A percentile compares a stretch with the other conserved stretches of the same genome.
Evolutionary conservation across 164 flowering plant species (phyloP).

Genomic region (Vitis rupestris): DNA sequence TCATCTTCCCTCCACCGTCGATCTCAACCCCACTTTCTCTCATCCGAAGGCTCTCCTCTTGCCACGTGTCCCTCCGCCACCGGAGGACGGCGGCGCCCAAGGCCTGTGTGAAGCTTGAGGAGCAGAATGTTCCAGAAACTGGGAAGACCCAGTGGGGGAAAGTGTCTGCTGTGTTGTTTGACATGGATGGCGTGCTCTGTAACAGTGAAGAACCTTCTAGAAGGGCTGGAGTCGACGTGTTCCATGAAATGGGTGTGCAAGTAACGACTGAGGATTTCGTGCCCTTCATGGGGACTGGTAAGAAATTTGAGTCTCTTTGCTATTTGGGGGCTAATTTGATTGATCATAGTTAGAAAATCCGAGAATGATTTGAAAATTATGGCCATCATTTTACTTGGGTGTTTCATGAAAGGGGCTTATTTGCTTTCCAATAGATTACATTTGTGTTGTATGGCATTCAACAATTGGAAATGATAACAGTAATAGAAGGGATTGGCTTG

Average conservation of each 20-base stretch:
- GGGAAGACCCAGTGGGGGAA: constrained; percentile 61
- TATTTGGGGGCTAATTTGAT: neutral
- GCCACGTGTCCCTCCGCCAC: too few relatives aligned
- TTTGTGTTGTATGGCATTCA: too few relatives aligned
- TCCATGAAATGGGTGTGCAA: constrained; percentile 82
- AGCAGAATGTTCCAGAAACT: constrained; percentile 20
- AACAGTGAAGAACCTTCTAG: constrained; percentile 89
- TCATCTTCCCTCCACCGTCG: too few relatives aligned
- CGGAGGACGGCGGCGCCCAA: neutral
- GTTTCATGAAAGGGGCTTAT: too few relatives aligned
- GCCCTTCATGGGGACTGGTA: constrained; percentile 96
- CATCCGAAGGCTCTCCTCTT: too few relatives aligned
- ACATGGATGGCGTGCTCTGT: constrained; percentile 97
- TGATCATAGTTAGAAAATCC: neutral
- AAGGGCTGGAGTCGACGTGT: constrained; percentile 82
- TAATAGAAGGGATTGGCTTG: too few relatives aligned
- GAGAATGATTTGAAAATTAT: too few relatives aligned
- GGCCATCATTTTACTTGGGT: too few relatives aligned
- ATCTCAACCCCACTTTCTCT: too few relatives aligned
- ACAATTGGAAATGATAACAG: too few relatives aligned
- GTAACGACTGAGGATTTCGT: constrained; percentile 79
- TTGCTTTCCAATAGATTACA: too few relatives aligned
- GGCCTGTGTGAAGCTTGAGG: constrained; percentile 51
- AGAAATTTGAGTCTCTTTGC: neutral
- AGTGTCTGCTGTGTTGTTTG: constrained; percentile 95